Conservation (phyloP, 768 basidiomycete species). For the Tricholoma matsutake region DNA sequence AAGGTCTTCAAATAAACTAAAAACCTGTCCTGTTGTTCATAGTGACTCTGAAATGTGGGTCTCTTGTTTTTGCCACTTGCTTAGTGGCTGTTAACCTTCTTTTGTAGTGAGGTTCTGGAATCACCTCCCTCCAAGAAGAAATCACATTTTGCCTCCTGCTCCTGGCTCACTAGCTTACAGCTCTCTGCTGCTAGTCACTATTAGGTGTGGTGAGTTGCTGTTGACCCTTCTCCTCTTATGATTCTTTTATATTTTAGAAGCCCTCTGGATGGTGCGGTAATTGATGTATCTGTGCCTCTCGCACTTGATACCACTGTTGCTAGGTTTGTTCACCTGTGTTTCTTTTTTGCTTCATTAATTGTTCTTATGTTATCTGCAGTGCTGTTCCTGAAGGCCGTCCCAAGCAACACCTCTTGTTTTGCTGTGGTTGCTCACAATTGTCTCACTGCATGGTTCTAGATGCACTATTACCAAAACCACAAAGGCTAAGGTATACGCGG, state of each 20-base stretch:
- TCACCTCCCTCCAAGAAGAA: not conserved
- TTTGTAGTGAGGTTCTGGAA: not conserved
- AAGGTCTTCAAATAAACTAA: not conserved
- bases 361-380: not conserved
- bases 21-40: not conserved
- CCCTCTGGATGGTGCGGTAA: not conserved
- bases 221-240: not conserved
- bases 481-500: not conserved
- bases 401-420: not conserved
- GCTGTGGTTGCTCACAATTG: not conserved
- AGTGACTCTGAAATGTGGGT: not conserved
- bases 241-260: not conserved
- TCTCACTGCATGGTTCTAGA: not conserved
- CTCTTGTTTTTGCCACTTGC: not conserved
- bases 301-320: not conserved
- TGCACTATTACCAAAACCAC: not conserved
- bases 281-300: not conserved
- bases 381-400: not conserved
- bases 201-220: not conserved
- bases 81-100: not conserved
- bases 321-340: not conserved
- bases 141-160: not conserved
- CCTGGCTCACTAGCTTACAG: not conserved
- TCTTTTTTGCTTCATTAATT: not conserved
- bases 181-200: not conserved